Base-by-base conservation (phyloP, 2,329 filamentous ascomycete genomes). In the Cryphonectria japonica region DNA sequence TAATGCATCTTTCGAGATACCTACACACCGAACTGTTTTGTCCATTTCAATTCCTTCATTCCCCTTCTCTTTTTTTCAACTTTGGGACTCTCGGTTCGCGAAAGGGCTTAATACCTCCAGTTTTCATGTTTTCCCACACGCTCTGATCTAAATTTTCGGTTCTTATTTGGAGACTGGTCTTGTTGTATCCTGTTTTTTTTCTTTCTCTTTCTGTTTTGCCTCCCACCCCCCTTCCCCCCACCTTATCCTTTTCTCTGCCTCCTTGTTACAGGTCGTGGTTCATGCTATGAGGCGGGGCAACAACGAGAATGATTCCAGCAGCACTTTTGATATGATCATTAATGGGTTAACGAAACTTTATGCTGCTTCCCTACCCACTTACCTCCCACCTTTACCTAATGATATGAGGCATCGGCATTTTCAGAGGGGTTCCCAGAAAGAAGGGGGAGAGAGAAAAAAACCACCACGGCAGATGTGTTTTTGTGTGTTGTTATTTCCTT, bases 1-100 rank as follows among this genome's bases (percentile, higher is more conserved):
- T 71, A 68, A 71, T 71, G 32, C 52, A n/a, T 69, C 50, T 61
- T 66, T 54, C 63, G 16, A 52, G 43, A 65, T 52, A 65, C 43
- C 41, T 26, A n/a, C 19, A 46, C 43, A 52, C 26, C 26, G 62
- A 43, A 11, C 43, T 50, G 5, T 11, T 37, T 9, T 32, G 62
- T 52, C 34, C 34, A 14, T 61, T 61, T 61, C 59, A 2, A 61
- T 22, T 37, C 34, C 57, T 37, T 16, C 57, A 26, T 26, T 39
- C 32, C 6, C 59, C 32, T 61, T n/a, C 7, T 50, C n/a, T n/a
- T 22, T 16, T 16, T 22, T 34, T 32, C 13, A 37, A 32, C 26
- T 60, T 22, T 4, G 26, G 57, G 57, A 37, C 29, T 60, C 4
- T 16, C 11, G 19, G 19, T 9, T 61, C n/a, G 59, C 32, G 7